Evolutionary conservation across 1,284 basidiomycete species (phyloP).

Genomic region (Boletus hoseneyae): DNA sequence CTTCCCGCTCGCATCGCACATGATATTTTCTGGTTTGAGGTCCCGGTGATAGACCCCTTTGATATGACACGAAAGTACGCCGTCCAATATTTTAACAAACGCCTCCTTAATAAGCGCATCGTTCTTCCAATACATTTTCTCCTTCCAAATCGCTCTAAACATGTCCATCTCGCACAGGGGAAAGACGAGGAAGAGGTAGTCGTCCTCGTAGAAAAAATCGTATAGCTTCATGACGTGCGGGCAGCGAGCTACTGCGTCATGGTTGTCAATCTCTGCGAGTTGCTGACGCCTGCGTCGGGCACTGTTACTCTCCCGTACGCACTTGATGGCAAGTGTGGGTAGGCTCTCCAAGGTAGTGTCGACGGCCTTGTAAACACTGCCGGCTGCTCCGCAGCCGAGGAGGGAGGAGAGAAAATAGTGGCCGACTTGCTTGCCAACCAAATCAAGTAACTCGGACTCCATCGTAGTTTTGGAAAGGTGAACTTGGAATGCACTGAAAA

Average conservation of each 20-base stretch:
- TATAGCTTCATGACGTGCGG: slow-evolving; percentile 50
- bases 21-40: too few relatives aligned
- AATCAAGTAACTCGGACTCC: not conserved
- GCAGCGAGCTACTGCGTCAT: slow-evolving; percentile 50
- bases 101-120: slow-evolving; percentile 56
- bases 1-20: slow-evolving; percentile 36
- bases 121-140: slow-evolving; percentile 42
- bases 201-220: slow-evolving; percentile 49
- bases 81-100: slow-evolving; percentile 76
- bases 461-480: too few relatives aligned
- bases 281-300: slow-evolving; percentile 50
- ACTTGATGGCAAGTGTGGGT: slow-evolving; percentile 68
- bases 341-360: slow-evolving; percentile 1
- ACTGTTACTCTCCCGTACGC: slow-evolving; percentile 49
- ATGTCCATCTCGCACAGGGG: slow-evolving; percentile 63
- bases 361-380: slow-evolving; percentile 14
- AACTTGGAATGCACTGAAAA: too few relatives aligned
- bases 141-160: slow-evolving; percentile 46
- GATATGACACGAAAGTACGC: slow-evolving; percentile 67
- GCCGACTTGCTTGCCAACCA: slow-evolving; percentile 8
- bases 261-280: slow-evolving; percentile 54
- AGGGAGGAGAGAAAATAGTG: slow-evolving; percentile 7
- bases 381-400: slow-evolving; percentile 13
- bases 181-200: slow-evolving; percentile 55
- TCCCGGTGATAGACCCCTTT: slow-evolving; percentile 35